Evolutionary conservation across 2,329 filamentous ascomycete genomes (phyloP).

Genomic region (Pyrenochaeta sp.): DNA sequence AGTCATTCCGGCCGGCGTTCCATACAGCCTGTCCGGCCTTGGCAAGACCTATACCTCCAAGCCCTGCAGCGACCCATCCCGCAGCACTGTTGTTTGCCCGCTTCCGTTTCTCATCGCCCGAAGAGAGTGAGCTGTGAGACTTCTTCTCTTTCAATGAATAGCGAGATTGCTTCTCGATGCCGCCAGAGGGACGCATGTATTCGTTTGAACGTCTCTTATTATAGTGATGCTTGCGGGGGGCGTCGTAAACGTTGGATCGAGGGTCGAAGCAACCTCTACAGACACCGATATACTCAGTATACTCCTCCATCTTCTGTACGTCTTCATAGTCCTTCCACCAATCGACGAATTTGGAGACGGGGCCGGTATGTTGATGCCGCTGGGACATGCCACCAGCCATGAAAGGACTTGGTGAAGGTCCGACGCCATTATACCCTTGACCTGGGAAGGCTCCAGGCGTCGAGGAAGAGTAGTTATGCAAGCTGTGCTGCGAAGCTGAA

Average conservation of each 20-base stretch:
- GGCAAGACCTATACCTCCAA: constrained; percentile 63
- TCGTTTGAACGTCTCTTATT: constrained; percentile 57
- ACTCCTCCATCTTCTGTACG: constrained; percentile 72
- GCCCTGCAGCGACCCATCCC: constrained; percentile 62
- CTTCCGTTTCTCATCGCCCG: constrained; percentile 49
- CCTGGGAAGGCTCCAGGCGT: constrained; percentile 42
- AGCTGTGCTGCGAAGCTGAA: constrained; percentile 24
- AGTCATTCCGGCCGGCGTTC: constrained; percentile 59
- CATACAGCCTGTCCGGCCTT: constrained; percentile 64
- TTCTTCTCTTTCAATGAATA: constrained; percentile 53
- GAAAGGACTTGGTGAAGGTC: constrained; percentile 30
- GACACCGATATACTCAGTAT: constrained; percentile 72
- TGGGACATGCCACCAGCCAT: constrained; percentile 54
- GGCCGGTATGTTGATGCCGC: constrained; percentile 62
- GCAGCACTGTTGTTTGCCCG: constrained; percentile 55
- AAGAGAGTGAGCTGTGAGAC: constrained; percentile 40
- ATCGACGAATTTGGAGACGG: constrained; percentile 64
- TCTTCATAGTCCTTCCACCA: constrained; percentile 72
- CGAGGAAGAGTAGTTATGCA: constrained; percentile 34
- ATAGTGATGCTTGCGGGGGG: constrained; percentile 69
- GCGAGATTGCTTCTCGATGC: constrained; percentile 67
- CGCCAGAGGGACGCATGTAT: constrained; percentile 52
- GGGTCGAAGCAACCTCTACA: constrained; percentile 73
- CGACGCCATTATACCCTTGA: constrained; percentile 32
- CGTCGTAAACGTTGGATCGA: constrained; percentile 62